Evolutionary conservation across 495 filamentous ascomycete genomes (phyloP).

Genomic region (Parachaetomium inaequale): DNA sequence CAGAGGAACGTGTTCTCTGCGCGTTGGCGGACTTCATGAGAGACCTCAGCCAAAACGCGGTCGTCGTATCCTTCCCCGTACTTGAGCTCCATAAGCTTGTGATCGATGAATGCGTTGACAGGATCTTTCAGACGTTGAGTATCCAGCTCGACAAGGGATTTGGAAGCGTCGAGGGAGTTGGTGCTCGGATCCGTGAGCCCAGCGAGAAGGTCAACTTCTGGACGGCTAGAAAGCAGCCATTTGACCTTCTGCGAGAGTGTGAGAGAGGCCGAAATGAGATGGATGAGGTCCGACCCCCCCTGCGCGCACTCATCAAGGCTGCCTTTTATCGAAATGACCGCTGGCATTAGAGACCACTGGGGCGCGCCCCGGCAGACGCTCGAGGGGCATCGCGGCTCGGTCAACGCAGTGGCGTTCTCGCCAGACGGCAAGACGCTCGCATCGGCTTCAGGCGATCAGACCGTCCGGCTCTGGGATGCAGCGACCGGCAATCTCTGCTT

Average conservation of each 20-base stretch:
- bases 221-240: constrained; percentile 41
- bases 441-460: no score
- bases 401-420: no score
- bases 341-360: no score
- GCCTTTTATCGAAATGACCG: no score
- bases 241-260: constrained; percentile 28
- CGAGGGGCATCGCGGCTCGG: no score
- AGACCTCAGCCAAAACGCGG: constrained; percentile 21
- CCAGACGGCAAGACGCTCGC: no score
- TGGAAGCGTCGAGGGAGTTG: constrained; percentile 19
- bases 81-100: constrained; percentile 32
- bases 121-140: constrained; percentile 13
- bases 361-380: no score
- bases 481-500: no score
- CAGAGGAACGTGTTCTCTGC: constrained; percentile 37
- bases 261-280: constrained; percentile 20
- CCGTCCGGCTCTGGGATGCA: no score
- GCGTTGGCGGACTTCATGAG: constrained; percentile 19
- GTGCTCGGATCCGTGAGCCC: neutral
- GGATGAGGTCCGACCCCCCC: constrained; percentile 11
- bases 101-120: constrained; percentile 31
- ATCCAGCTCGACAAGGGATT: constrained; percentile 25
- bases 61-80: constrained; percentile 18
- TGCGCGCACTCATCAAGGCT: constrained; percentile 25
- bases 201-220: constrained; percentile 1